Evolutionary conservation across 345 rosid genomes (phyloP), one percentile per base, ranked within the genome.

Genomic region (Euphorbia peplus): DNA sequence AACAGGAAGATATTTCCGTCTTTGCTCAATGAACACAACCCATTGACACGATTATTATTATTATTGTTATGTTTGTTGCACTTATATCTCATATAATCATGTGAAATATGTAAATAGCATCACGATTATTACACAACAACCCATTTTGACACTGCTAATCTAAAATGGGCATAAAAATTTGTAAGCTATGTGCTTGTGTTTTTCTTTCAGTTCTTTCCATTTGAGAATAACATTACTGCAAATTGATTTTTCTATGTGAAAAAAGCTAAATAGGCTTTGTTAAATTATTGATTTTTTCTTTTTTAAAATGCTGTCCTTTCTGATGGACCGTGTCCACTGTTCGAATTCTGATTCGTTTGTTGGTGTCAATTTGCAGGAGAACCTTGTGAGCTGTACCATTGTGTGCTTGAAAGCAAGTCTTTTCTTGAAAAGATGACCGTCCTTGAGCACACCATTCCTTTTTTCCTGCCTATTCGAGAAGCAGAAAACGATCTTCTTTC

Each of bases 361-460:
- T 46, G 16, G n/a, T 64, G 21, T 42, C 11, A 14, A 59, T 46
- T 71, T 77, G 60, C 77, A 91, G 99, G 96, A 64, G 97, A 95
- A 70, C 88, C 87, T 69, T 90, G 90, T 69, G 97, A 91, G 75
- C 58, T 83, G 69, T 91, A 88, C 78, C 96, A 95, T 73, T 80
- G 92, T 75, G 90, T 95, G 73, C 91, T 95, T 68, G 93, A 89
- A 74, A 95, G 96, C 82, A 91, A 86, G 81, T 95, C 97, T 63
- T 95, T 95, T 79, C 84, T 95, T 68, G 95, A 95, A 73, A 95
- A 87, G 82, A 89, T 95, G 99, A 88, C 84, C 30, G 95, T 95
- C 76, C 83, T 76, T 67, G 96, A 95, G 75, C 99, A 95, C 70
- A 95, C 97, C 71, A 69, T 95, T 80, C 99, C 99, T 26, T 95